Evolutionary conservation across 805 yeast species (phyloP), one percentile per base, ranked within the genome.

Genomic region (Starmerella ratchasimensis): DNA sequence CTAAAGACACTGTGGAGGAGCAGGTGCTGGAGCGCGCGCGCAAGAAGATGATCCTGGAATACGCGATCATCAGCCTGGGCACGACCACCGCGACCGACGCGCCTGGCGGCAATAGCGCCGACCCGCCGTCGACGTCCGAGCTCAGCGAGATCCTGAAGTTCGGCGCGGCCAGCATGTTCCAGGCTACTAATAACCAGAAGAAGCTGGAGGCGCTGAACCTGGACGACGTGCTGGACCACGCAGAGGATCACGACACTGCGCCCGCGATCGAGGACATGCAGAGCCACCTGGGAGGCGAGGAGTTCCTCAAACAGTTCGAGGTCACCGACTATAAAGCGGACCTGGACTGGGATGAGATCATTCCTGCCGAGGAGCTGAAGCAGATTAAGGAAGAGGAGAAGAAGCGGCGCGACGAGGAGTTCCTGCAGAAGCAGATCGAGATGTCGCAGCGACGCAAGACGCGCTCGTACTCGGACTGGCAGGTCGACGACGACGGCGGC

Each of bases 91-190:
- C 6, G 20, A 6, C 22, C n/a, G 9, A 10, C n/a, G 65, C 68
- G 38, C 63, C 61, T 25, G 69, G 69, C 50, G 72, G 74, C 50
- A 95, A 84, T 40, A 10, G 33, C 10, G 29, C 43, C 2, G 54
- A 50, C 15, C 54, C 54, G 6, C 96, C 96, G 3, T 66, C 78
- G 2, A 61, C 83, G 5, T 77, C 80, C 45, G 98, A 90, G 57
- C 67, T 90, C 39, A 73, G 86, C 45, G 95, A 90, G 55, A 90
- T 90, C 54, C 69, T 90, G 58, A 90, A 90, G 61, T 90, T 90
- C 57, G 99, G 99, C 47, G 99, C 99, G 5, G 94, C 94, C 26
- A 84, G 82, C 56, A 90, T 90, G 99, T 90, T 90, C 63, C 82
- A 83, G 49, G 86, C 93, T n/a, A 72, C 64, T 37, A 94, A 88